Conservation (phyloP, 2,329 filamentous ascomycete genomes). For the Moelleriella libera region DNA sequence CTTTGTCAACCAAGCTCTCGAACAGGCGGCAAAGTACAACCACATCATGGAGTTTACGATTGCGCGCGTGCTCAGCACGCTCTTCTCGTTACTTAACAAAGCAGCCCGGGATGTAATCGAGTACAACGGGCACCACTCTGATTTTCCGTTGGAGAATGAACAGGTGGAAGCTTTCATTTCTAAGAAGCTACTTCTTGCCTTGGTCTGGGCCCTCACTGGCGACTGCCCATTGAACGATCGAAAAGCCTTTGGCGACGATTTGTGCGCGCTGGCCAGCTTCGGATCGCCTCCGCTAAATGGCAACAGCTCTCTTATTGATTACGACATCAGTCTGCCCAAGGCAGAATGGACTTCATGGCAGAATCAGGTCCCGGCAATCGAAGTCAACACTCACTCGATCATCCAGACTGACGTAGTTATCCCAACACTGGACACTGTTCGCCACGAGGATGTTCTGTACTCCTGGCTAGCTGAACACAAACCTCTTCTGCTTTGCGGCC, state of each 20-base stretch:
- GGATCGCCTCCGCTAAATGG: conserved; percentile 71
- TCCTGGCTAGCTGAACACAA: conserved; percentile 99
- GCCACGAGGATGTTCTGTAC: conserved; percentile 97
- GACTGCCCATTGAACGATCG: conserved; percentile 83
- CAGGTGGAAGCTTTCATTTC: conserved; percentile 81
- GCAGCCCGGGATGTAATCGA: conserved; percentile 83
- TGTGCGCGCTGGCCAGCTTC: conserved; percentile 71
- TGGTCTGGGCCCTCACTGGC: conserved; percentile 92
- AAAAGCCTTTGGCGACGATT: conserved; percentile 75
- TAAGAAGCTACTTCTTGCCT: conserved; percentile 84
- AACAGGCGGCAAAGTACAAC: conserved; percentile 63
- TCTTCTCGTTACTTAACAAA: conserved; percentile 95
- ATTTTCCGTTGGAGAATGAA: conserved; percentile 84
- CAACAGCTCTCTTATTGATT: conserved; percentile 82
- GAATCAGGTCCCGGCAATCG: conserved; percentile 81
- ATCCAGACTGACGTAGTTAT: conserved; percentile 98
- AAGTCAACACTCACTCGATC: conserved; percentile 96
- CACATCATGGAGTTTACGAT: conserved; percentile 99
- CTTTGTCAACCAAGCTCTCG: conserved; percentile 66
- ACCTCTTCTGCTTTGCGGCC: conserved; percentile 87
- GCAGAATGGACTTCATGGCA: conserved; percentile 91
- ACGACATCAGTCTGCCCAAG: conserved; percentile 74
- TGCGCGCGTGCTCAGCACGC: conserved; percentile 75
- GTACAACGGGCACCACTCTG: conserved; percentile 86
- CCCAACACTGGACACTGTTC: conserved; percentile 89